Conservation (phyloP, 176 grass and related monocot genomes). For the Carex cristatella region DNA sequence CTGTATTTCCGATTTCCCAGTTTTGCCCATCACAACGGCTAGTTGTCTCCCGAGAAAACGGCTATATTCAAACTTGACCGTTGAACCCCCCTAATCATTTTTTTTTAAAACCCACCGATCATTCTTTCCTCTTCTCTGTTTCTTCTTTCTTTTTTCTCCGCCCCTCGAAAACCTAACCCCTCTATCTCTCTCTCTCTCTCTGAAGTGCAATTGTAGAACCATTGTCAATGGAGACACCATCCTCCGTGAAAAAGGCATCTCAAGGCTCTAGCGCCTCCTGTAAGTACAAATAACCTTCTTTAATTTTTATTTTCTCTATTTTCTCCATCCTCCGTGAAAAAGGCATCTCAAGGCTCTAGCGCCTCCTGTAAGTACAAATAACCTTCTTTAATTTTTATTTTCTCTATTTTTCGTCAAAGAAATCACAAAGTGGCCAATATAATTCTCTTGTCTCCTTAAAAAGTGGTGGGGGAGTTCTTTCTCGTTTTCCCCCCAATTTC, state of each 20-base stretch:
- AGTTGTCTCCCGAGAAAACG: slow-evolving; percentile 9
- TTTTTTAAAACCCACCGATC: slow-evolving; percentile 7
- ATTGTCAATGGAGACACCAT: slow-evolving; percentile 25
- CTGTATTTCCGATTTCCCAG: slow-evolving; percentile 1
- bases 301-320: not conserved
- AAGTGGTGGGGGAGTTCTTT: not conserved
- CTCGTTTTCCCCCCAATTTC: not conserved
- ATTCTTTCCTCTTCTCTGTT: slow-evolving; percentile 13
- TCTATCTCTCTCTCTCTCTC: not conserved
- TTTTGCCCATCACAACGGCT: slow-evolving; percentile 20
- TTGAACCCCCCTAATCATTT: slow-evolving; percentile 4
- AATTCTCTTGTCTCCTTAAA: not conserved
- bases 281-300: slow-evolving; percentile 6
- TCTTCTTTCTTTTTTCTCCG: not conserved
- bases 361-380: not conserved
- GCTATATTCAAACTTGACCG: slow-evolving; percentile 14
- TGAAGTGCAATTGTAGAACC: not conserved
- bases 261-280: not conserved
- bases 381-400: no score
- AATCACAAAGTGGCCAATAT: not conserved
- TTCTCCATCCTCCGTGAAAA: slow-evolving; percentile 8
- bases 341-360: not conserved
- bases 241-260: slow-evolving; percentile 8
- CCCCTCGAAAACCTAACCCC: not conserved
- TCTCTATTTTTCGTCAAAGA: not conserved